Percentiles rank a stretch among this genome's conserved stretches.
Evolutionary conservation across 2,329 filamentous ascomycete genomes (phyloP).

Genomic region (Fusarium nygamai): DNA sequence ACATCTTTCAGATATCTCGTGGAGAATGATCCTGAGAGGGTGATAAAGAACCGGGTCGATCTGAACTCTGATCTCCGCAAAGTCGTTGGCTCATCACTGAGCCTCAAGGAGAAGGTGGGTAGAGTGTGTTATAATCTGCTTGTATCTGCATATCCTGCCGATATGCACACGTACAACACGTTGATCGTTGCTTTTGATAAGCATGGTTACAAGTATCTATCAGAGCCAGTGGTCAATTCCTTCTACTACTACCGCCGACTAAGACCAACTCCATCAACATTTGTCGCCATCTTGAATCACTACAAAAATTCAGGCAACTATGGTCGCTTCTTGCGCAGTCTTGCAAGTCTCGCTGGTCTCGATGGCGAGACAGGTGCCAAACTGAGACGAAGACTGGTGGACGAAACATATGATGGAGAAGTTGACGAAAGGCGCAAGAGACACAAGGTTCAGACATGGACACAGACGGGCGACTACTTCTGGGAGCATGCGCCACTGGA

Average conservation of each 20-base stretch:
- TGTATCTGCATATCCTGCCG: constrained; percentile 67
- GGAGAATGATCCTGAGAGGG: constrained; percentile 42
- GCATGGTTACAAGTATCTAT: constrained; percentile 59
- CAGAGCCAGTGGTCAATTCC: constrained; percentile 62
- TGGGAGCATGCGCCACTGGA: constrained; percentile 54
- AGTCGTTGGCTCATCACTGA: constrained; percentile 41
- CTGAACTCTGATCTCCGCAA: constrained; percentile 47
- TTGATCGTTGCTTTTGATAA: constrained; percentile 73
- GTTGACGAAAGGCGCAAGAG: constrained; percentile 37
- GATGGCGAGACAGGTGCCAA: constrained; percentile 53
- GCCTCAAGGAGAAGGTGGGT: constrained; percentile 49
- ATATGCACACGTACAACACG: constrained; percentile 75
- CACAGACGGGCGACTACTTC: constrained; percentile 48
- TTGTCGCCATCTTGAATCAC: constrained; percentile 61
- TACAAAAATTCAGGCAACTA: constrained; percentile 55
- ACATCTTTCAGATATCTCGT: constrained; percentile 40
- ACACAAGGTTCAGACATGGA: constrained; percentile 34
- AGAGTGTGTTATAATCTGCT: constrained; percentile 73
- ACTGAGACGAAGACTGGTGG: constrained; percentile 48
- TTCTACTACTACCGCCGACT: constrained; percentile 57
- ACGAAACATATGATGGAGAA: constrained; percentile 48
- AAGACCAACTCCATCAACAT: constrained; percentile 60
- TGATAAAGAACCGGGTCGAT: constrained; percentile 36
- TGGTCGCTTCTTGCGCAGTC: constrained; percentile 54
- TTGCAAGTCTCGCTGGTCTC: constrained; percentile 58